Evolutionary conservation across 2,329 filamentous ascomycete species (phyloP).

Genomic region (Botrytis fragariae): DNA sequence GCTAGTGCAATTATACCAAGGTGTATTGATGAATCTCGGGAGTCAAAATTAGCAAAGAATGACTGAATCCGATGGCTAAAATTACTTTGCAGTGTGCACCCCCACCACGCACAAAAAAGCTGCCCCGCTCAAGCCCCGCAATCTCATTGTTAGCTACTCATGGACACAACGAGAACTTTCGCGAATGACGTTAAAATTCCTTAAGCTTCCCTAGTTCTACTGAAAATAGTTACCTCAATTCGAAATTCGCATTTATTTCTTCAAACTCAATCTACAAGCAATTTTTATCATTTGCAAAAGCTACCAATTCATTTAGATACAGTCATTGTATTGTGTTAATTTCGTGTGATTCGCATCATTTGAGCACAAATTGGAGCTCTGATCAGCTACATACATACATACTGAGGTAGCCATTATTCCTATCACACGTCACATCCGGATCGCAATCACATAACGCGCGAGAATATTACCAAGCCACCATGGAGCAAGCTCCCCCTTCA

Average conservation of each 20-base stretch:
- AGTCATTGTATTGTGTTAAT: not conserved
- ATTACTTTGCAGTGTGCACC: not conserved
- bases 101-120: not conserved
- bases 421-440: constrained; percentile 1
- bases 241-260: not conserved
- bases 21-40: constrained; percentile 6
- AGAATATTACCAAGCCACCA: not conserved
- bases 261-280: not conserved
- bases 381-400: not conserved
- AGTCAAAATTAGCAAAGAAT: not conserved
- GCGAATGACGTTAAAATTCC: not conserved
- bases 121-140: constrained; percentile 1
- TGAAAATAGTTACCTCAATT: not conserved
- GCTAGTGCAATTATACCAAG: not conserved
- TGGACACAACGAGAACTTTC: constrained; percentile 11
- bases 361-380: not conserved
- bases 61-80: not conserved
- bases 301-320: not conserved
- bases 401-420: not conserved
- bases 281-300: not conserved
- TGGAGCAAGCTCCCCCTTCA: constrained; percentile 19
- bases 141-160: not conserved
- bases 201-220: not conserved
- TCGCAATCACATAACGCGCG: not conserved
- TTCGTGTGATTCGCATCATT: not conserved